Conservation (phyloP, 345 rosid species). For the sweet orange (Citrus sinensis) region DVS_A1.0 CM039166.1:10289001-10289500, state of each 20-base stretch:
- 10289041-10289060: slow-evolving; percentile 61
- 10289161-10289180: slow-evolving; percentile 62
- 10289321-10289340: slow-evolving; percentile 60
- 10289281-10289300: slow-evolving; percentile 50
- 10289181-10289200: slow-evolving; percentile 63
- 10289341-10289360: slow-evolving; percentile 62
- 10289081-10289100: slow-evolving; percentile 40
- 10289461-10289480: slow-evolving; percentile 64
- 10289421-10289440: slow-evolving; percentile 60
- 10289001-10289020: slow-evolving; percentile 57
- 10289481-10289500: slow-evolving; percentile 46
- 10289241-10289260: slow-evolving; percentile 81
- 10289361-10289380: slow-evolving; percentile 56
- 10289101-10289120: slow-evolving; percentile 45
- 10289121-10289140: slow-evolving; percentile 53
- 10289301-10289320: slow-evolving; percentile 49
- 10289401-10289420: slow-evolving; percentile 47
- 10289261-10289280: slow-evolving; percentile 67
- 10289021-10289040: slow-evolving; percentile 54
- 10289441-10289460: slow-evolving; percentile 71
- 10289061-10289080: slow-evolving; percentile 54
- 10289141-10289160: slow-evolving; percentile 73
- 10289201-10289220: slow-evolving; percentile 62
- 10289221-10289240: slow-evolving; percentile 64
- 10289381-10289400: slow-evolving; percentile 40